Evolutionary conservation across 441 rosid species (phyloP).

Genomic region (Gossypium davidsonii): DNA sequence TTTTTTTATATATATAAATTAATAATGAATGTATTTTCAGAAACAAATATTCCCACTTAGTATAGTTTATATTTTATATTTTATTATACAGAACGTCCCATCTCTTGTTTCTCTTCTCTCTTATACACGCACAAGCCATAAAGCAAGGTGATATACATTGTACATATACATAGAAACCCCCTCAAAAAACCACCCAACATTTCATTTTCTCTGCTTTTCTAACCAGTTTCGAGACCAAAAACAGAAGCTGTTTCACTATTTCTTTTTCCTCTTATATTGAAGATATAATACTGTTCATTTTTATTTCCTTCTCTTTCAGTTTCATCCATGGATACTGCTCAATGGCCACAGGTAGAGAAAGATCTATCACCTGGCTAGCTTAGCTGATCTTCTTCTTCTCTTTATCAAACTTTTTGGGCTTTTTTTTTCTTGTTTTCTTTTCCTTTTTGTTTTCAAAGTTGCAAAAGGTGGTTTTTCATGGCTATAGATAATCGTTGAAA

Average conservation of each 20-base stretch:
- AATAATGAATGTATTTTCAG: background rate
- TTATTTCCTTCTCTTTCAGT: constrained; percentile 30
- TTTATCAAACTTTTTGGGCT: background rate
- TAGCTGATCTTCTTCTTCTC: background rate
- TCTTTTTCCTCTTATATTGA: constrained; percentile 3
- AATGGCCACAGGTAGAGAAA: constrained; percentile 87
- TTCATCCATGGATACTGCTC: constrained; percentile 74
- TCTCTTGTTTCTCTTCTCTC: constrained; percentile 6
- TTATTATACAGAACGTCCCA: background rate
- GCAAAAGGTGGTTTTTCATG: constrained; percentile 29
- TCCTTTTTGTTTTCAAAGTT: background rate
- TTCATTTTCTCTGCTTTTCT: constrained; percentile 26
- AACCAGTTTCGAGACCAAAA: constrained; percentile 15
- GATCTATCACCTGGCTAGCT: constrained; percentile 14
- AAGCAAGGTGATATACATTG: constrained; percentile 30
- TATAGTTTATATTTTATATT: background rate
- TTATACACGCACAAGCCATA: constrained; percentile 23
- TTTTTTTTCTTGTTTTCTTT: constrained; percentile 11
- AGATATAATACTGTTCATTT: constrained; percentile 11
- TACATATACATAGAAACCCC: constrained; percentile 23
- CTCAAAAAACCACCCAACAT: constrained; percentile 27
- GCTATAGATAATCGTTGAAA: constrained; percentile 23
- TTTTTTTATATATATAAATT: background rate
- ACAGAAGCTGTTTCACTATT: background rate
- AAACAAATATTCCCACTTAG: constrained; percentile 33